Evolutionary conservation across 371 early-diverging fungal genomes (phyloP).

Genomic region (Blastocladiella emersonii): DNA sequence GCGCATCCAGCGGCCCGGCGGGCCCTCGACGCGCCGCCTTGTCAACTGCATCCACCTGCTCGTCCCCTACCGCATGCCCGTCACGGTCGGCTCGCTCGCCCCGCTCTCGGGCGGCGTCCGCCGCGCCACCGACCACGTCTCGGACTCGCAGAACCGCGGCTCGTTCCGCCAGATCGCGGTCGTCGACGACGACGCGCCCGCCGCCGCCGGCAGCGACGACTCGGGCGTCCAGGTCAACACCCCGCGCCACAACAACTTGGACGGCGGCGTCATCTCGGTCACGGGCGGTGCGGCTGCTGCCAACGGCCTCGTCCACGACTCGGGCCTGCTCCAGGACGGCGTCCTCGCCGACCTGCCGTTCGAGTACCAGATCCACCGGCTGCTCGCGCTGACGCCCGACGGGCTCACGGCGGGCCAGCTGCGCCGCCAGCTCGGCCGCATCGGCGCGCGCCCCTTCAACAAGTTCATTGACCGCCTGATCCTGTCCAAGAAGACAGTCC

Average conservation of each 20-base stretch:
- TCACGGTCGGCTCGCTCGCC: too few species aligned
- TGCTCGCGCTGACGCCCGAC: slow-evolving; percentile 18
- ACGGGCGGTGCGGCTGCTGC: too few species aligned
- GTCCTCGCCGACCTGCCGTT: slow-evolving; percentile 21
- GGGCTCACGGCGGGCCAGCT: slow-evolving; percentile 16
- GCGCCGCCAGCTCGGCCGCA: slow-evolving; percentile 15
- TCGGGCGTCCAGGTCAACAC: too few species aligned
- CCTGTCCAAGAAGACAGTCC: slow-evolving; percentile 9
- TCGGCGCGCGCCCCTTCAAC: slow-evolving; percentile 15
- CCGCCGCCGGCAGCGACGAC: background rate
- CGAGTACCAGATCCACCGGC: slow-evolving; percentile 24
- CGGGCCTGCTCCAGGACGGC: slow-evolving; percentile 17
- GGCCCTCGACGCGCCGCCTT: too few species aligned
- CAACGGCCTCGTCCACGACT: too few species aligned
- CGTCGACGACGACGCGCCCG: too few species aligned
- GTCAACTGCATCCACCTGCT: slow-evolving; percentile 16
- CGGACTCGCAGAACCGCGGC: too few species aligned
- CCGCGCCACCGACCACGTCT: too few species aligned
- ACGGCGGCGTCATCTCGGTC: too few species aligned
- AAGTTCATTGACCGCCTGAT: slow-evolving; percentile 14
- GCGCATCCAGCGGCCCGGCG: slow-evolving; percentile 8
- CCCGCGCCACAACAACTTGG: too few species aligned
- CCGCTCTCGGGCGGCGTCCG: too few species aligned
- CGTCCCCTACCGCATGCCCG: slow-evolving; percentile 11
- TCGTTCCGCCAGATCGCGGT: too few species aligned